Evolutionary conservation across 257 asterid genomes (phyloP), one percentile per base, ranked within the genome.

Genomic region (Jaltomata sinuosa): DNA sequence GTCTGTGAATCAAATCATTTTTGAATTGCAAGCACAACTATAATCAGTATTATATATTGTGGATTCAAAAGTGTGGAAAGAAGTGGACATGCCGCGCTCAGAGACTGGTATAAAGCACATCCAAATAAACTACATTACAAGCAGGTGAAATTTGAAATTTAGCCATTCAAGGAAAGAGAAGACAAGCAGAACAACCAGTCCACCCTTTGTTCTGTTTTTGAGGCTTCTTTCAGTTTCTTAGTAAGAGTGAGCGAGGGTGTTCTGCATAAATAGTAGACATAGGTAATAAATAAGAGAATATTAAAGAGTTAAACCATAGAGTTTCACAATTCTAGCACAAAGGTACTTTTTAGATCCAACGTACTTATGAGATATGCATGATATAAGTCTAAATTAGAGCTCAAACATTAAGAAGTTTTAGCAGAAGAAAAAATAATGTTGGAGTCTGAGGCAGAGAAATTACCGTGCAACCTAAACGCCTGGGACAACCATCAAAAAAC

Each of bases 401-500:
- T 49, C 82, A 49, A 77, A 77, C 42, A 77, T 49, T 29, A 15
- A 47, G 49, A 4, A 77, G 29, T 4, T 74, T 49, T 54, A 49
- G 62, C 11, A 29, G 19, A 49, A 77, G 45, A 49, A 77, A 29
- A 47, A 16, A 2, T 9, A 77, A 15, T 2, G 9, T 16, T 77
- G 45, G 57, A 49, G 57, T 29, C 7, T 50, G 79, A 50, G 14
- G 42, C 45, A 72, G 85, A 67, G 62, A 85, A 32, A 79, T 7
- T 94, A 97, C 99, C 96, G 99, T 95, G 97, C 99, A 95, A 83
- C 99, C 98, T 85, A 97, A 87, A 82, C 98, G 97, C 87, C 96
- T 89, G 3, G 97, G 95, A 89, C 99, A 97, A 47, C 99, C 99
- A 89, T 94, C 98, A 59, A 97, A 92, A 89, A 89, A 93, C 99